Conservation (phyloP, 805 yeast genomes). For the Starmerella sirachaensis region DNA sequence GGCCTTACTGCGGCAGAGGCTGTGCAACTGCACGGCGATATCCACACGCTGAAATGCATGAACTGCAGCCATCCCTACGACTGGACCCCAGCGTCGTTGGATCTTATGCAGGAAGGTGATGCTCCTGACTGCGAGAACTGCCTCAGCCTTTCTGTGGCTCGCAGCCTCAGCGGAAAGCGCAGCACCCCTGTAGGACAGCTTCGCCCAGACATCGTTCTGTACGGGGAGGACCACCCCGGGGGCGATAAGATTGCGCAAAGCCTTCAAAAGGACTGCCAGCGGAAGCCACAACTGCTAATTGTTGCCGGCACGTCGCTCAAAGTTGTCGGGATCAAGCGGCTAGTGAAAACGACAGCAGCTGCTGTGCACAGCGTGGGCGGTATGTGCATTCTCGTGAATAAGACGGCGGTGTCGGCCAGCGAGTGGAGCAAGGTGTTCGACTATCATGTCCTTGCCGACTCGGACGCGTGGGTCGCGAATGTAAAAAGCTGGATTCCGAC, state of each 20-base stretch:
- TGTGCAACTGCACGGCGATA: slow-evolving; percentile 83
- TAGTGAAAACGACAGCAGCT: slow-evolving; percentile 58
- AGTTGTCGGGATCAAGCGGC: slow-evolving; percentile 76
- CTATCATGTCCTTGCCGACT: slow-evolving; percentile 65
- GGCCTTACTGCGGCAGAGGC: slow-evolving; percentile 41
- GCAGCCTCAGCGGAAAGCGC: slow-evolving; percentile 62
- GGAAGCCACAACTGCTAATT: slow-evolving; percentile 64
- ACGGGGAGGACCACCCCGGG: slow-evolving; percentile 89
- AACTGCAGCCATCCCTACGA: slow-evolving; percentile 44
- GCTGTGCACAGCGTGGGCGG: slow-evolving; percentile 69
- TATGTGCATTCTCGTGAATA: slow-evolving; percentile 62
- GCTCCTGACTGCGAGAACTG: slow-evolving; percentile 73
- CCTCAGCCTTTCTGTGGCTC: slow-evolving; percentile 39
- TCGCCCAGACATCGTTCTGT: slow-evolving; percentile 80
- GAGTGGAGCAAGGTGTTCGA: slow-evolving; percentile 66
- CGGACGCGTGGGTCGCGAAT: slow-evolving; percentile 65
- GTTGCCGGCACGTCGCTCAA: slow-evolving; percentile 87
- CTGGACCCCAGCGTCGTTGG: slow-evolving; percentile 49
- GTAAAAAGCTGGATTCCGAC: slow-evolving; percentile 46
- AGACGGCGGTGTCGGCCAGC: slow-evolving; percentile 42
- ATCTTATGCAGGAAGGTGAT: slow-evolving; percentile 44
- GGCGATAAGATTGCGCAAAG: slow-evolving; percentile 69
- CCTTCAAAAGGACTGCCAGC: slow-evolving; percentile 45
- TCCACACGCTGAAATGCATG: slow-evolving; percentile 66
- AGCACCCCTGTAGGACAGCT: slow-evolving; percentile 62